Conservation (phyloP, 2,329 filamentous ascomycete genomes). For the Gnomoniopsis smithogilvyi region DNA sequence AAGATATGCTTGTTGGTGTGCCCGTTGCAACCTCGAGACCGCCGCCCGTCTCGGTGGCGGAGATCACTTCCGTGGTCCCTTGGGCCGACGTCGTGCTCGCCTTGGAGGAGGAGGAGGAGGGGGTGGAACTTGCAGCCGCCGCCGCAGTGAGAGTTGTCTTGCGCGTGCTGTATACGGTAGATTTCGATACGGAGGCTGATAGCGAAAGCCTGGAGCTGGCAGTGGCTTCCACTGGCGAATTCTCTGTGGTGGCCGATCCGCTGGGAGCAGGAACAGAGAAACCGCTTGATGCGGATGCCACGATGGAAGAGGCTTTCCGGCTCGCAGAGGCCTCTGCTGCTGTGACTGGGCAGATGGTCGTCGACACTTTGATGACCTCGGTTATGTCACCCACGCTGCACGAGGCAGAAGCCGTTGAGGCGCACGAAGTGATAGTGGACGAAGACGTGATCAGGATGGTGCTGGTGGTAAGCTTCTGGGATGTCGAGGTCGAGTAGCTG, state of each 20-base stretch:
- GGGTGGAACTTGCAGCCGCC: background rate
- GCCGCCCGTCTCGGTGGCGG: constrained; percentile 6
- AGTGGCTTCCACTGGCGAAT: background rate
- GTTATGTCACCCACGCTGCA: constrained; percentile 12
- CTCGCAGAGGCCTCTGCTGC: background rate
- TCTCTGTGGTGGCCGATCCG: background rate
- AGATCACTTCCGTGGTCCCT: constrained; percentile 3
- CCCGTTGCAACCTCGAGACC: constrained; percentile 12
- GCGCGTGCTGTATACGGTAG: background rate
- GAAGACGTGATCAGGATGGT: constrained; percentile 9
- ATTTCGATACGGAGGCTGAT: background rate
- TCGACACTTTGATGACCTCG: constrained; percentile 8
- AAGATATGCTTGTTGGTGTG: background rate
- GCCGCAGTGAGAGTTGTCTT: background rate
- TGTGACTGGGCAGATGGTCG: constrained; percentile 14
- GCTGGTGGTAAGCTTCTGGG: constrained; percentile 11
- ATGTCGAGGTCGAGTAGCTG: background rate
- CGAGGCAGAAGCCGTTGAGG: background rate
- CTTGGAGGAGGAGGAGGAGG: background rate
- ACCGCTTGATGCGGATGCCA: background rate
- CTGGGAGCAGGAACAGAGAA: background rate
- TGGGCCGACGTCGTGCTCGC: background rate
- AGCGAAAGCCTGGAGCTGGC: background rate
- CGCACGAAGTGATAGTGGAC: constrained; percentile 11
- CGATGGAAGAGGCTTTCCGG: background rate